These are phyloP conservation scores for Clarireedia hainanense DNA, from an alignment of 2,329 filamentous ascomycete species.

Conservation along the genomic window DNA sequence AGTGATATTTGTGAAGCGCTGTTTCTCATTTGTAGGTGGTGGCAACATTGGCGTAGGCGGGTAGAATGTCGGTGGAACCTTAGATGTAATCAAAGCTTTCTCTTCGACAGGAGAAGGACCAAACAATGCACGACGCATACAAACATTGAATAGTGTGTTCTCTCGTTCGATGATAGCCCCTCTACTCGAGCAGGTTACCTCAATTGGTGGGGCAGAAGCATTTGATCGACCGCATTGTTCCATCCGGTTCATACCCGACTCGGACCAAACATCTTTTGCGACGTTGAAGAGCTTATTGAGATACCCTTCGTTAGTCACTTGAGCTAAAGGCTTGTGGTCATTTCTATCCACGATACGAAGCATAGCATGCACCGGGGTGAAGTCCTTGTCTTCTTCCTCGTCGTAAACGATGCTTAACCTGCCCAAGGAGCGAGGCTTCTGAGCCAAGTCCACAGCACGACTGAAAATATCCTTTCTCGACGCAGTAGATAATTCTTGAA, in stretches of 20 bases:
- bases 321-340: conserved; percentile 57
- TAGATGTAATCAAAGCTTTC: conserved; percentile 63
- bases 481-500: conserved; percentile 61
- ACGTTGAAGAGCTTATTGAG: conserved; percentile 75
- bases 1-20: conserved; percentile 80
- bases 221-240: conserved; percentile 75
- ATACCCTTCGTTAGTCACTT: conserved; percentile 64
- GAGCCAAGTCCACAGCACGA: conserved; percentile 56
- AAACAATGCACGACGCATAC: conserved; percentile 68
- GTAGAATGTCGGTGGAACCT: conserved; percentile 57
- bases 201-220: conserved; percentile 78
- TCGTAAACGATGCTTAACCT: conserved; percentile 64
- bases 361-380: conserved; percentile 66
- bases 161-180: conserved; percentile 58
- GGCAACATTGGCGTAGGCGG: conserved; percentile 64
- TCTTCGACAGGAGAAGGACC: conserved; percentile 60
- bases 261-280: conserved; percentile 53
- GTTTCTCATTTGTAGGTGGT: conserved; percentile 69
- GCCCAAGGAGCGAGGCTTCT: conserved; percentile 51
- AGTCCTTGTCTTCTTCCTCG: conserved; percentile 52
- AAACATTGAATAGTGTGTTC: conserved; percentile 68
- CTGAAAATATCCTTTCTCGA: conserved; percentile 66
- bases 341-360: conserved; percentile 71
- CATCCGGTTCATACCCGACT: conserved; percentile 66
- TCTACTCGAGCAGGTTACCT: conserved; percentile 67